Evolutionary conservation across 257 asterid genomes (phyloP).

Genomic region (Datura wrightii): DNA sequence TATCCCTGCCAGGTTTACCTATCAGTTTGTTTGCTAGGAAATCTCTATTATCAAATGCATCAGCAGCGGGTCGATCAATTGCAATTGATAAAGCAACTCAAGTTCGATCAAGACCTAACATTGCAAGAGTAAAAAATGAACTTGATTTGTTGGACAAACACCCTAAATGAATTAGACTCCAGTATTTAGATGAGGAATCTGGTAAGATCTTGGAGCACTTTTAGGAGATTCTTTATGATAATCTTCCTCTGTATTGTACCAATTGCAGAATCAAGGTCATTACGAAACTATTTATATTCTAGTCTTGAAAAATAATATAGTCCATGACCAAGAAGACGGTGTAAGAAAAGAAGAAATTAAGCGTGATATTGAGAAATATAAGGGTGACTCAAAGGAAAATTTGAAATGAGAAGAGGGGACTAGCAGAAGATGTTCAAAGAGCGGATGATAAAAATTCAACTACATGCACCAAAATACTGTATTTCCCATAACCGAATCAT

Average conservation of each 20-base stretch:
- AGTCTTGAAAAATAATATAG: background rate
- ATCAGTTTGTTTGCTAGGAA: background rate
- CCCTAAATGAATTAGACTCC: background rate
- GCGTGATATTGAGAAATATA: background rate
- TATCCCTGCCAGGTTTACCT: background rate
- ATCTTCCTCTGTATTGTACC: background rate
- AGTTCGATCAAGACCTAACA: background rate
- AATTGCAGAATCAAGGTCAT: background rate
- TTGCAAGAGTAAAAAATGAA: background rate
- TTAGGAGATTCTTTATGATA: background rate
- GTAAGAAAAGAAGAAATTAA: background rate
- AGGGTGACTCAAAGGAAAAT: background rate
- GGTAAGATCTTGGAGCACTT: background rate
- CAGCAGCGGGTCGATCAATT: background rate
- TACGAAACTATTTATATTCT: background rate
- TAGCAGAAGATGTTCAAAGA: too few relatives aligned
- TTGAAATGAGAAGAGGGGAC: too few relatives aligned
- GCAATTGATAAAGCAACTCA: too few relatives aligned
- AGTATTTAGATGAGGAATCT: background rate
- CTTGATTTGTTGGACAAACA: background rate
- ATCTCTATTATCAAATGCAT: background rate
- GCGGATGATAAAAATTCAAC: too few relatives aligned
- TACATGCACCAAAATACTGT: background rate
- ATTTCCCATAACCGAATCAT: too few relatives aligned
- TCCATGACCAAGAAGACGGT: background rate